Base-by-base conservation (phyloP, 441 rosid genomes). In the Brassica hybrid region DNA sequence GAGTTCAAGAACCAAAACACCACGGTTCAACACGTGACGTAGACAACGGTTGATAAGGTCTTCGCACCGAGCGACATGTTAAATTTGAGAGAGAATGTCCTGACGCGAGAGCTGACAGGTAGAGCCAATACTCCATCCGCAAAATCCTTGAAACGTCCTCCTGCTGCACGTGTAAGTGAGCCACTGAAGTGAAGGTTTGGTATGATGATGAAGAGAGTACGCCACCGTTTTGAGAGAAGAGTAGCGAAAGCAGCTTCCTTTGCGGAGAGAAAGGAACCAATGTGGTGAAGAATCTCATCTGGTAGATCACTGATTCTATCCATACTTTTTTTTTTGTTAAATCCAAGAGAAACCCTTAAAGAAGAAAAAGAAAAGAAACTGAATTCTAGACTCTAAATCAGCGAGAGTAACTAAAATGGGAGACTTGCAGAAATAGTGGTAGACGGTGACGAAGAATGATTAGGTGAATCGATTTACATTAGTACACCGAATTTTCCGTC, bases 131-230 rank as follows among this genome's bases (percentile, higher is more conserved):
- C 8, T 1, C 2, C 2, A 60, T 60, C 67, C 14, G 27, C 58
- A 7, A 71, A 71, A 14, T 25, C 57, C 7, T 14, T 1, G 43
- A 71, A 48, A 30, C 72, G 6, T 17, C 7, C 7, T 32, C n/a
- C 34, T 30, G 27, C 12, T 30, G 1, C 48, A 17, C 43, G 9
- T 14, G 1, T 8, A 9, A 16, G 13, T 0, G 21, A 32, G 5
- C 58, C 58, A 0, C 1, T 6, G 58, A 43, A 43, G 7, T 21
- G 36, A 66, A 66, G 57, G 1, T 66, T 66, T 3, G 16, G 69
- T 3, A 66, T 66, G 45, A 71, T 61, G 13, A 13, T 71, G 18
- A 71, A 13, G 45, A 60, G 27, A 60, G 63, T 60, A 3, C 16
- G 17, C 45, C 43, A 60, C 6, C 38, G 64, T 34, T 43, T 60